phyloP scores from a whole-genome alignment of 768 basidiomycete genomes.

The Hygrophorus pudorinus region DNA sequence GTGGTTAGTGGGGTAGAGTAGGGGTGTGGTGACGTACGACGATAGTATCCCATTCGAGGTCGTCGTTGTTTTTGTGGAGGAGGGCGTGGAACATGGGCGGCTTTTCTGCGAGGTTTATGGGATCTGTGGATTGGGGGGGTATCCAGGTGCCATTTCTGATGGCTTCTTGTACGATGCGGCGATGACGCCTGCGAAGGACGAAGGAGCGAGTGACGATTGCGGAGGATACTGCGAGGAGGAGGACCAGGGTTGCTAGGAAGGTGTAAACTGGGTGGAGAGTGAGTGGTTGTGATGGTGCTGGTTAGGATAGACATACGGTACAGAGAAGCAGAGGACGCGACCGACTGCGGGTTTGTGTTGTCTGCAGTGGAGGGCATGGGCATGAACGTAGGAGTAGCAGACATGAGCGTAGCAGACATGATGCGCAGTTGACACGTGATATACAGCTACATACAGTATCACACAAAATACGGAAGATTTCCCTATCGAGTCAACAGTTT shows the following conservation, averaged over 20 bases:
- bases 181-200: slow-evolving; percentile 51
- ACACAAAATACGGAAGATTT: slow-evolving; percentile 49
- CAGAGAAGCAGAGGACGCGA: too few species aligned
- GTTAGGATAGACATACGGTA: too few species aligned
- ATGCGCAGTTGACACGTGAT: too few species aligned
- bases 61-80: slow-evolving; percentile 8
- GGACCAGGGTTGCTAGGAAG: slow-evolving; percentile 46
- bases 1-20: slow-evolving; percentile 9
- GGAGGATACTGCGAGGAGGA: slow-evolving; percentile 56
- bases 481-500: slow-evolving; percentile 26
- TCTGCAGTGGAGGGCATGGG: too few species aligned
- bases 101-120: slow-evolving; percentile 33
- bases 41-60: slow-evolving; percentile 18
- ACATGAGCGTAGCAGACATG: too few species aligned
- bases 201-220: slow-evolving; percentile 60
- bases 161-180: slow-evolving; percentile 49
- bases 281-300: too few species aligned
- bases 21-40: slow-evolving; percentile 13
- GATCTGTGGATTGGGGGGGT: slow-evolving; percentile 23
- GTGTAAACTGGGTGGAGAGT: slow-evolving; percentile 2
- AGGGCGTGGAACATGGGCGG: slow-evolving; percentile 41
- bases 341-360: too few species aligned
- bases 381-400: too few species aligned
- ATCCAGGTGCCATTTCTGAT: slow-evolving; percentile 57
- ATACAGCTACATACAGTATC: too few species aligned